phyloP scores from a whole-genome alignment of 2,329 filamentous ascomycete genomes.

The Diaporthe batatas region DNA sequence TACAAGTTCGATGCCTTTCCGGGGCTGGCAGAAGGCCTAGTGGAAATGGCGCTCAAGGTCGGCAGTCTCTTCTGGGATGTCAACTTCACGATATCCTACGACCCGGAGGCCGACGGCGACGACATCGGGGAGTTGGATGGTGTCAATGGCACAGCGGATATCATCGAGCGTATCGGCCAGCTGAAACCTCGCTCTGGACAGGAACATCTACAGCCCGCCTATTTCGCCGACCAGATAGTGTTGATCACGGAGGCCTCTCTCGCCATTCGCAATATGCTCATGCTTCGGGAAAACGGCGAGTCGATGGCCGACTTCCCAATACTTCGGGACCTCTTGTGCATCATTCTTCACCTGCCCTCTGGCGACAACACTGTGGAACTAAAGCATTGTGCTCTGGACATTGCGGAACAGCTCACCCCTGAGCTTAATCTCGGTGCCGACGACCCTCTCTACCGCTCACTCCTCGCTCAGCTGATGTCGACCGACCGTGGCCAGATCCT shows the following conservation, averaged over 20 bases:
- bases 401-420: conserved; percentile 89
- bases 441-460: conserved; percentile 83
- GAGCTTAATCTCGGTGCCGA: conserved; percentile 79
- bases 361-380: conserved; percentile 82
- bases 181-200: conserved; percentile 71
- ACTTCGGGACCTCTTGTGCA: conserved; percentile 84
- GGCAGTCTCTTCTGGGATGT: conserved; percentile 85
- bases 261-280: conserved; percentile 96
- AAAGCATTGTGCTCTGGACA: conserved; percentile 91
- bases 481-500: conserved; percentile 86
- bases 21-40: conserved; percentile 86
- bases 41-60: conserved; percentile 86
- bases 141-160: conserved; percentile 76
- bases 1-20: conserved; percentile 95
- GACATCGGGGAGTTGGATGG: conserved; percentile 66
- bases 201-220: conserved; percentile 79
- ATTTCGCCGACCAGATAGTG: conserved; percentile 78
- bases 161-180: conserved; percentile 78
- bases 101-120: conserved; percentile 64
- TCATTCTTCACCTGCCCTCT: conserved; percentile 82
- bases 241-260: conserved; percentile 88
- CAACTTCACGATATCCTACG: conserved; percentile 83
- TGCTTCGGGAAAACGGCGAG: conserved; percentile 87
- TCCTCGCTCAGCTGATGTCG: conserved; percentile 75
- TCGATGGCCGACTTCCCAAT: conserved; percentile 83